These are phyloP conservation scores for Desmodesmus armatus DNA, from an alignment of 139 green algal species.

Conservation along the genomic window DNA sequence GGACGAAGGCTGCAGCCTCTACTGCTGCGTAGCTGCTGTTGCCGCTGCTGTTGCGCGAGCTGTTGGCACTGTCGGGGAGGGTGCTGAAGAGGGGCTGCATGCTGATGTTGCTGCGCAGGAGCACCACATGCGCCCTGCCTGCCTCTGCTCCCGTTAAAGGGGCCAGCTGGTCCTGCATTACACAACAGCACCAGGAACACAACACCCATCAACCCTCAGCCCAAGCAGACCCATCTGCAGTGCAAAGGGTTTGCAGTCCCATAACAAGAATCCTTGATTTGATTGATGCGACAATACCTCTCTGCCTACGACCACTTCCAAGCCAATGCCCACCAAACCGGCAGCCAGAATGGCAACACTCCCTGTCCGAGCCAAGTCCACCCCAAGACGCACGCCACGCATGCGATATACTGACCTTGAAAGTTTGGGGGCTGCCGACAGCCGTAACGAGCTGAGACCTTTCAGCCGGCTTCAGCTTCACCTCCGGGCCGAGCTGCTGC, in stretches of 20 bases:
- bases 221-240: too few relatives aligned
- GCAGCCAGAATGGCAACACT: neutral
- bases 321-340: neutral
- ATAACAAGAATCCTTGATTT: neutral
- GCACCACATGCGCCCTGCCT: neutral
- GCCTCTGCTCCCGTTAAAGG: neutral
- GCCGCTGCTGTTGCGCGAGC: neutral
- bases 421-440: neutral
- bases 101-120: constrained; percentile 18
- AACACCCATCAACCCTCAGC: neutral
- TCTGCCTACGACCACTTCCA: neutral
- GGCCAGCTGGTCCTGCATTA: constrained; percentile 16
- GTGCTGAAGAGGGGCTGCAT: too few relatives aligned
- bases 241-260: neutral
- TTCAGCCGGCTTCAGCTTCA: constrained; percentile 6
- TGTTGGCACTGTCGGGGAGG: neutral
- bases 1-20: too few relatives aligned
- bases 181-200: neutral
- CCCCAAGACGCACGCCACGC: too few relatives aligned
- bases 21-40: neutral
- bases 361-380: too few relatives aligned
- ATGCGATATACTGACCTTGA: constrained; percentile 14
- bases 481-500: neutral
- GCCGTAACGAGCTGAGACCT: constrained; percentile 26
- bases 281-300: neutral